phyloP scores from a whole-genome alignment of 495 filamentous ascomycete species.

The Penicillium nucicola region DNA sequence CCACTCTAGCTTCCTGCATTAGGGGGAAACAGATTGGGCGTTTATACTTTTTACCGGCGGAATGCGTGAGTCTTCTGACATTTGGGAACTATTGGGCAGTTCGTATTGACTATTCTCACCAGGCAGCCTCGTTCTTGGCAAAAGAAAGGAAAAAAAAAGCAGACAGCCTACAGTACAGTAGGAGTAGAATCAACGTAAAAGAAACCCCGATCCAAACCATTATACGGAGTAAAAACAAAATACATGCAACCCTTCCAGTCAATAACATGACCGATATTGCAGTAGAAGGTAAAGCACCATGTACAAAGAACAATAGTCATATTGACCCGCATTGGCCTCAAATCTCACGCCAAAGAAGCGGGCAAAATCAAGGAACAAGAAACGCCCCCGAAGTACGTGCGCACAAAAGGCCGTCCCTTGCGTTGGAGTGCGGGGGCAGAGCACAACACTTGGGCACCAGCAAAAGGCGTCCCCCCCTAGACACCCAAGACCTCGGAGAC shows the following conservation, averaged over 20 bases:
- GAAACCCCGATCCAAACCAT: no score
- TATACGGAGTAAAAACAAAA: no score
- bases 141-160: not conserved
- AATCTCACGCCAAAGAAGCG: not conserved
- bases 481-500: no score
- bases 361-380: not conserved
- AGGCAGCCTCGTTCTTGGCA: not conserved
- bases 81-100: no score
- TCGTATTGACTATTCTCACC: not conserved
- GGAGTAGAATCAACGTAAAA: no score
- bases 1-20: not conserved
- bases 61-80: not conserved
- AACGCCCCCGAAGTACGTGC: conserved; percentile 1
- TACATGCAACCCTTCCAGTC: no score
- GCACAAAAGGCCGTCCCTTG: conserved; percentile 10
- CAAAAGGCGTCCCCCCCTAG: no score
- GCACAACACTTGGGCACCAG: conserved; percentile 5
- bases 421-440: conserved; percentile 8
- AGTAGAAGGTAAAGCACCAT: not conserved
- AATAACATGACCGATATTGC: not conserved
- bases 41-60: not conserved
- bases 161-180: no score
- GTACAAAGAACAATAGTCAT: not conserved
- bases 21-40: not conserved
- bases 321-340: conserved; percentile 6